Evolutionary conservation across 2,329 filamentous ascomycete species (phyloP).

Genomic region (Aspergillus persii): DNA sequence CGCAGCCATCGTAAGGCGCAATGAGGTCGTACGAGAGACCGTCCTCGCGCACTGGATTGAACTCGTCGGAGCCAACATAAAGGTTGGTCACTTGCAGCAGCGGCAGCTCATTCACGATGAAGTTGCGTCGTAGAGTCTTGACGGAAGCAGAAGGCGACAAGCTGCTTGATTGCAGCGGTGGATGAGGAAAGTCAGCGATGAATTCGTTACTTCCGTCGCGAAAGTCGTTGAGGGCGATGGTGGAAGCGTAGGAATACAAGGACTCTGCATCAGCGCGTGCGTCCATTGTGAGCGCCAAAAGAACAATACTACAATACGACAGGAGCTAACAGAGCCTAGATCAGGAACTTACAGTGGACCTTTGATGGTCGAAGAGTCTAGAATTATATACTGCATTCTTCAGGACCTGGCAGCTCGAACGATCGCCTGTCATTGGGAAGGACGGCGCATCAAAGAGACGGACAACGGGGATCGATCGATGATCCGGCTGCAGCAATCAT

Average conservation of each 20-base stretch:
- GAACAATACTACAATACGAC: not conserved
- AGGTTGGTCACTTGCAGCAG: slow-evolving; percentile 28
- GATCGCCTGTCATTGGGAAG: not conserved
- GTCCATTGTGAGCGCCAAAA: not conserved
- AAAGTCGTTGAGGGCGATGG: slow-evolving; percentile 6
- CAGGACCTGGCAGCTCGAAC: not conserved
- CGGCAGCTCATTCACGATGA: slow-evolving; percentile 27
- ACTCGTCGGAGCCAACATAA: slow-evolving; percentile 24
- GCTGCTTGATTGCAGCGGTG: slow-evolving; percentile 16
- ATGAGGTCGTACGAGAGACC: slow-evolving; percentile 36
- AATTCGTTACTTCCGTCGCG: slow-evolving; percentile 21
- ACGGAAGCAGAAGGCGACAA: slow-evolving; percentile 19
- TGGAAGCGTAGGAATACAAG: slow-evolving; percentile 11
- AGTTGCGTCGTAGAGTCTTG: slow-evolving; percentile 27
- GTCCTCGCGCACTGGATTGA: slow-evolving; percentile 32
- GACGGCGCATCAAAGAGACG: not conserved
- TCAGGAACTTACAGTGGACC: not conserved
- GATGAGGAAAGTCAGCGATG: slow-evolving; percentile 24
- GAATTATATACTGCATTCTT: not conserved
- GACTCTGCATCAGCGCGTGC: slow-evolving; percentile 8
- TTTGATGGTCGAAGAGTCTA: not conserved
- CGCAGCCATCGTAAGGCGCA: slow-evolving; percentile 27
- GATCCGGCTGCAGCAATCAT: not conserved
- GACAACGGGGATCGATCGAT: slow-evolving; percentile 1
- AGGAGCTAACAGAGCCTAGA: not conserved